A percentile compares a stretch with the other conserved stretches of the same genome.
Evolutionary conservation across 2,329 filamentous ascomycete genomes (phyloP).

Genomic region (Microsporum ferrugineum): DNA sequence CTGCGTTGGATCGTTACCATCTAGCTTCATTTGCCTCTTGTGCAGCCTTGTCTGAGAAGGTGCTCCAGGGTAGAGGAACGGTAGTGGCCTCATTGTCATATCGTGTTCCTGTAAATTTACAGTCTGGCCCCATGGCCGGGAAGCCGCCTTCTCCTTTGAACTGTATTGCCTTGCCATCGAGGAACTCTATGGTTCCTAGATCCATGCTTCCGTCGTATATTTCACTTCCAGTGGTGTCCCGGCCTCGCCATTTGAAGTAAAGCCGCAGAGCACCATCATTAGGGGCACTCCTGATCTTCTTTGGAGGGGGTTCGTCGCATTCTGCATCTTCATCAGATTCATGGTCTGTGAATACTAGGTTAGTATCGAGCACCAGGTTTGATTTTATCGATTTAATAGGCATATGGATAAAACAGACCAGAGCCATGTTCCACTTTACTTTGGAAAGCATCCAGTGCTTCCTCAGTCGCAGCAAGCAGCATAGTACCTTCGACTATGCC

Average conservation of each 20-base stretch:
- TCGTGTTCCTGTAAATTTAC: conserved; percentile 12
- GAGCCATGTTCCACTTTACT: background rate
- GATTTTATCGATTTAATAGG: background rate
- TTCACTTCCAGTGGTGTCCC: conserved; percentile 9
- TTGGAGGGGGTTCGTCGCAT: conserved; percentile 6
- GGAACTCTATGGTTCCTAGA: conserved; percentile 13
- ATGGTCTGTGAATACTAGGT: background rate
- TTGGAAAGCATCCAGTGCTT: conserved; percentile 7
- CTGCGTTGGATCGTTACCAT: conserved; percentile 5
- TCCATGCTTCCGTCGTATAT: conserved; percentile 6
- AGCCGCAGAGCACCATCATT: conserved; percentile 6
- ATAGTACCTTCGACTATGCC: conserved; percentile 16
- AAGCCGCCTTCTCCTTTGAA: conserved; percentile 14
- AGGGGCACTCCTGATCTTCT: conserved; percentile 1
- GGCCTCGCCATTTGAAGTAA: conserved; percentile 14
- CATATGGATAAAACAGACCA: background rate
- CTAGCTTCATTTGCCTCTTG: background rate
- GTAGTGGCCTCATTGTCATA: conserved; percentile 5
- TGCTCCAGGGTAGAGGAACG: conserved; percentile 9
- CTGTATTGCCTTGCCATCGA: conserved; percentile 3
- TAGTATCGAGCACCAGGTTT: background rate
- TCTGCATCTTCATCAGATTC: conserved; percentile 6
- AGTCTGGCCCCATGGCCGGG: conserved; percentile 9
- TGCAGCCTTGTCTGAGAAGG: conserved; percentile 8
- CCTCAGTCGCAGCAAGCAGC: conserved; percentile 10